These are phyloP conservation scores for Spathaspora arborariae DNA, from an alignment of 805 yeast genomes.

Conservation along the genomic window DNA sequence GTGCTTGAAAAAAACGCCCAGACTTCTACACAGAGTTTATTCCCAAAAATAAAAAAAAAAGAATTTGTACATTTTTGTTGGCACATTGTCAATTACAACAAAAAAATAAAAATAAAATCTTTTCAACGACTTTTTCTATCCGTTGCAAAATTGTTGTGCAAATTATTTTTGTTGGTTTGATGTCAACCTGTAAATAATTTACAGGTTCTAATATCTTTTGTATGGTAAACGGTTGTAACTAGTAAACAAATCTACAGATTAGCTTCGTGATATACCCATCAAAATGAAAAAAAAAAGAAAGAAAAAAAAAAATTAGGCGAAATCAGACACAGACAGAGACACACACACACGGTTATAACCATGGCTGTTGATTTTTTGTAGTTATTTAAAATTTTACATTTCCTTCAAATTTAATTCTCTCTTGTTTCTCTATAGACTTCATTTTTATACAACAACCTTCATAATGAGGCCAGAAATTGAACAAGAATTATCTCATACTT, in stretches of 20 bases:
- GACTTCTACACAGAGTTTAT: background rate
- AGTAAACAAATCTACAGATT: background rate
- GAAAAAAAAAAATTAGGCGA: background rate
- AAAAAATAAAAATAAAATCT: background rate
- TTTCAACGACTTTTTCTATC: background rate
- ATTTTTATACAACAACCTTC: background rate
- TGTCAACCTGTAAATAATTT: background rate
- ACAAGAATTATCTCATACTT: constrained; percentile 94
- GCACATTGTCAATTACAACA: background rate
- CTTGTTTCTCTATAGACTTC: background rate
- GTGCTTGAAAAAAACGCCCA: background rate
- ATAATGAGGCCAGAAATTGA: constrained; percentile 89
- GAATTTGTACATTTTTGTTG: background rate
- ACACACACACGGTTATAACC: background rate
- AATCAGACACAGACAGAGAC: background rate
- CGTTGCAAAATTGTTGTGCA: background rate
- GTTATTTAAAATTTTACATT: background rate
- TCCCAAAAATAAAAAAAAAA: background rate
- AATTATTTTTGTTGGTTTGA: background rate
- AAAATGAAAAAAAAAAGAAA: background rate
- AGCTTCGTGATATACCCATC: background rate
- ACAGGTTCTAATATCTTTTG: background rate
- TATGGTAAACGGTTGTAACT: background rate
- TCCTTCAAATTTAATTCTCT: background rate
- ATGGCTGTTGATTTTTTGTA: background rate